phyloP scores from a whole-genome alignment of 768 basidiomycete species.

The Termitomyces heimii region DNA sequence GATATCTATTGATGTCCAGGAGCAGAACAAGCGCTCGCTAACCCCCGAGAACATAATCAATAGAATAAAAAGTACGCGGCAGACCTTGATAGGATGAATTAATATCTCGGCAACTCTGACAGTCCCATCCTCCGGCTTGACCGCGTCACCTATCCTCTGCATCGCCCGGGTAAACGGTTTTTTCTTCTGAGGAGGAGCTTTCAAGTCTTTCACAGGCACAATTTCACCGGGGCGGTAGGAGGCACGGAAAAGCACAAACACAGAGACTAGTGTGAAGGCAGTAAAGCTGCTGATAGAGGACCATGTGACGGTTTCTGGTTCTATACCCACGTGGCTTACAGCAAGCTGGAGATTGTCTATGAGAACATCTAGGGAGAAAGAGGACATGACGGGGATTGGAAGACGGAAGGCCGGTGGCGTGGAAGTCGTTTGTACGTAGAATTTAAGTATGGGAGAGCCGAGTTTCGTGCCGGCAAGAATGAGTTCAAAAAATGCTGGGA shows the following conservation, averaged over 20 bases:
- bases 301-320: constrained; percentile 6
- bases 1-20: background rate
- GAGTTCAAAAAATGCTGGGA: background rate
- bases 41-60: background rate
- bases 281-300: constrained; percentile 1
- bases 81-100: constrained; percentile 66
- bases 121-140: constrained; percentile 19
- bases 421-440: background rate
- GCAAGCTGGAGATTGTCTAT: constrained; percentile 8
- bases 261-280: background rate
- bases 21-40: background rate
- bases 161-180: background rate
- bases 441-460: background rate
- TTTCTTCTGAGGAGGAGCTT: background rate
- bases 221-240: background rate
- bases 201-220: background rate
- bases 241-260: constrained; percentile 6
- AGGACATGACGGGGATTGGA: background rate
- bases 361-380: constrained; percentile 1
- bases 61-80: background rate
- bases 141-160: constrained; percentile 3
- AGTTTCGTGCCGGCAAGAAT: background rate
- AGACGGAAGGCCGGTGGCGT: background rate
- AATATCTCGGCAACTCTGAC: constrained; percentile 51
- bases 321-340: constrained; percentile 1